Base-by-base conservation (phyloP, 306 rosid species). In the Citrullus mucosospermus region DNA sequence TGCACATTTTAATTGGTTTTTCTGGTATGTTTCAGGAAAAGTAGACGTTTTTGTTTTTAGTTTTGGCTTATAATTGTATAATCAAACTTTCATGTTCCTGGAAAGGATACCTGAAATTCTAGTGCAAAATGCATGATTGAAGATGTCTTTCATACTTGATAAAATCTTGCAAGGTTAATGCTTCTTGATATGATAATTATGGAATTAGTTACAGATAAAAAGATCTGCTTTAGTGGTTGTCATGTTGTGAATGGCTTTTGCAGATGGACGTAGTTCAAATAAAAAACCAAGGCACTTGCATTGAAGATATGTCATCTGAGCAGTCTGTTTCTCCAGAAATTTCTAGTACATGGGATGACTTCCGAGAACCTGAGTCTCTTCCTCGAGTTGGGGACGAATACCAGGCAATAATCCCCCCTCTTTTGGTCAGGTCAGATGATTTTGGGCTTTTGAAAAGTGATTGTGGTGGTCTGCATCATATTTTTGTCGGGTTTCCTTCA, bases 301-400 rank as follows among this genome's bases (percentile, higher is more conserved):
- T 38, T 17, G 86, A 80, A 75, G 87, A 83, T 75, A 90, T 74
- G 71, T 84, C 79, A 58, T 82, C 86, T 17, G 95, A 79, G 54
- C 88, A 58, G 80, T 83, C 89, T 56, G 83, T 85, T 76, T 82
- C 87, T 66, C 83, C 78, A 1, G 92, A 89, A 79, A 72, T 34
- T 81, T 85, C 88, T 68, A 84, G 82, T 81, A 76, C 11, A 69
- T 91, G 65, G 82, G 85, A 85, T 84, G 81, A 85, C 71, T 86
- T 81, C 78, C 88, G 90, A 51, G 96, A 91, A 38, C 89, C 92
- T 0, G 93, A 89, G 38, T 78, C 85, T 80, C 85, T 75, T 83
- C 97, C 95, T 82, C 82, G 96, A 75, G 91, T 91, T 62, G 98
- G 97, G 68, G 82, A 85, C 55, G 82, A 89, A 66, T 88, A 82